phyloP scores from a whole-genome alignment of 345 rosid genomes.

The Litchi chinensis region DNA sequence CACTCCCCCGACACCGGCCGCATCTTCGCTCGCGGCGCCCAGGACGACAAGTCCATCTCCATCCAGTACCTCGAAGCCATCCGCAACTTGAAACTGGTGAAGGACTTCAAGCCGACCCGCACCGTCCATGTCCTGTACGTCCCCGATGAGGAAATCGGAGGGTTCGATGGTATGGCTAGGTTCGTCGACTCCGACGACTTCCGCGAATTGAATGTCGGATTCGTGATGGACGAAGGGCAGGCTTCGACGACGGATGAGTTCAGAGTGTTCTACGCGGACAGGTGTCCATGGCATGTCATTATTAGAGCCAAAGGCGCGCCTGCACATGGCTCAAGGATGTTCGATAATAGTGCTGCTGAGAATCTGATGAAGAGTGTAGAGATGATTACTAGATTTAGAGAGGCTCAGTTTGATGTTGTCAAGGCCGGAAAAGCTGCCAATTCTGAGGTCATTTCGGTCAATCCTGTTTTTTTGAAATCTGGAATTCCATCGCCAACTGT shows the following conservation, averaged over 20 bases:
- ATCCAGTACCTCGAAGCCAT: slow-evolving; percentile 85
- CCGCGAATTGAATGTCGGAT: slow-evolving; percentile 72
- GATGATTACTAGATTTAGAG: slow-evolving; percentile 63
- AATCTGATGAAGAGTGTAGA: slow-evolving; percentile 90
- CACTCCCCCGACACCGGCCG: slow-evolving; percentile 48
- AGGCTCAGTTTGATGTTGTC: slow-evolving; percentile 68
- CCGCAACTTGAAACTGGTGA: slow-evolving; percentile 46
- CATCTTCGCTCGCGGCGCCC: slow-evolving; percentile 86
- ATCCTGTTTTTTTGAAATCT: slow-evolving; percentile 84
- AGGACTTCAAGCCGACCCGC: slow-evolving; percentile 50
- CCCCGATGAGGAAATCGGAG: slow-evolving; percentile 92
- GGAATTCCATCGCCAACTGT: slow-evolving; percentile 72
- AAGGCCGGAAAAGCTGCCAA: slow-evolving; percentile 68
- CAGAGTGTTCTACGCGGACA: slow-evolving; percentile 75
- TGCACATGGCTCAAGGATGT: slow-evolving; percentile 84
- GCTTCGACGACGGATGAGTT: slow-evolving; percentile 67
- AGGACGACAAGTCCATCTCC: slow-evolving; percentile 85
- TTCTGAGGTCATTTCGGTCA: slow-evolving; percentile 81
- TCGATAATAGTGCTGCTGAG: slow-evolving; percentile 83
- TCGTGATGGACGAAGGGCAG: slow-evolving; percentile 85
- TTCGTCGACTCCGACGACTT: slow-evolving; percentile 64
- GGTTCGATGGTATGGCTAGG: slow-evolving; percentile 55
- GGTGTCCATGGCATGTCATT: slow-evolving; percentile 63
- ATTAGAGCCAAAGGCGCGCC: slow-evolving; percentile 66
- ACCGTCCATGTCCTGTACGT: slow-evolving; percentile 69